Evolutionary conservation across 2,329 filamentous ascomycete species (phyloP).

Genomic region (Drechslera avenae): DNA sequence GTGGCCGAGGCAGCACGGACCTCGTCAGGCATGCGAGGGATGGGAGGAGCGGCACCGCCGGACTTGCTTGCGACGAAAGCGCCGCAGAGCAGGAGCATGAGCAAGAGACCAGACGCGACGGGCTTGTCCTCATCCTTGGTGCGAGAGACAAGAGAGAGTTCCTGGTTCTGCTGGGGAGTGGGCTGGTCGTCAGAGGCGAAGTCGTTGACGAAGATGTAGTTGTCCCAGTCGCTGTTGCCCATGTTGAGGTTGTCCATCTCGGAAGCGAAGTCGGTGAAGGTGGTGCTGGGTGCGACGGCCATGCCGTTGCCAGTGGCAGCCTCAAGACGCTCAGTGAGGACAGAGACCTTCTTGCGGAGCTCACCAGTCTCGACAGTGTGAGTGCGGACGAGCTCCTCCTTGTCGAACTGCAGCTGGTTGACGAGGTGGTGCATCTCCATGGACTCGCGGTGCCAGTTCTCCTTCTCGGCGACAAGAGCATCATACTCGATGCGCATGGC

Average conservation of each 20-base stretch:
- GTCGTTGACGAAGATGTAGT: constrained; percentile 76
- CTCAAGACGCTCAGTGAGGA: constrained; percentile 77
- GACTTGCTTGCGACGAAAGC: constrained; percentile 93
- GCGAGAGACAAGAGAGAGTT: constrained; percentile 50
- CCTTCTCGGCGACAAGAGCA: constrained; percentile 57
- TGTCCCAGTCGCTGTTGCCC: constrained; percentile 78
- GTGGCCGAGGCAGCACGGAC: constrained; percentile 78
- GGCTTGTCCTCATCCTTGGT: constrained; percentile 59
- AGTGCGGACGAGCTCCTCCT: constrained; percentile 85
- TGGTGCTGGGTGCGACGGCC: constrained; percentile 60
- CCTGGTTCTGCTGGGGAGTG: constrained; percentile 41
- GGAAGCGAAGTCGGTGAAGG: constrained; percentile 73
- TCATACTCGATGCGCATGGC: constrained; percentile 68
- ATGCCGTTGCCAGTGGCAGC: constrained; percentile 53
- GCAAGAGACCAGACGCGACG: constrained; percentile 80
- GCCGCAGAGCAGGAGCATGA: constrained; percentile 95
- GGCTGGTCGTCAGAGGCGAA: constrained; percentile 63
- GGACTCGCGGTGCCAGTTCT: constrained; percentile 74
- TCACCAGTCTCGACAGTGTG: constrained; percentile 91
- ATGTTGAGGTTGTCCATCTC: constrained; percentile 86
- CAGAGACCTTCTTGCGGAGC: constrained; percentile 87
- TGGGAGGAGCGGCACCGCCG: constrained; percentile 69
- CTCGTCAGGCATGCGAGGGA: constrained; percentile 80
- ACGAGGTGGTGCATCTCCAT: constrained; percentile 77
- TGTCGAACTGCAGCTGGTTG: constrained; percentile 78